A percentile compares a stretch with the other conserved stretches of the same genome.
Evolutionary conservation across 2,329 filamentous ascomycete genomes (phyloP).

Genomic region (Fusarium sp.): DNA sequence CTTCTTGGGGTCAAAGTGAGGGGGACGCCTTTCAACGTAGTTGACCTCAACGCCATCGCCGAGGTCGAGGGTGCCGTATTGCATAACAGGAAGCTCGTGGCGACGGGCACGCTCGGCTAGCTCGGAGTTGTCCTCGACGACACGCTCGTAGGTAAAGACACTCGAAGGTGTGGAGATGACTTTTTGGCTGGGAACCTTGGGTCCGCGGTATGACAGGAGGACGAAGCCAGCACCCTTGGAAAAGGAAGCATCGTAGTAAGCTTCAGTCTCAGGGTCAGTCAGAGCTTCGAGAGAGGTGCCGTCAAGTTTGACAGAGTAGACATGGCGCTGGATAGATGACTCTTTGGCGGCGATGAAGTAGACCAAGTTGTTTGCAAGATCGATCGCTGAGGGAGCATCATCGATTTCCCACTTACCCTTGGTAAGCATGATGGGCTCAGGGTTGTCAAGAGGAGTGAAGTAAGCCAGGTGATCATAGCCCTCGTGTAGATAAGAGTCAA

Average conservation of each 20-base stretch:
- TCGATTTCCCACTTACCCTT: constrained; percentile 93
- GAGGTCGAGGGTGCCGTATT: constrained; percentile 86
- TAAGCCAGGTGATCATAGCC: constrained; percentile 93
- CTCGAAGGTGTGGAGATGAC: constrained; percentile 84
- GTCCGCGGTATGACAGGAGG: constrained; percentile 85
- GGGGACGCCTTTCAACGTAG: constrained; percentile 85
- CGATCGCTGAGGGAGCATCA: constrained; percentile 82
- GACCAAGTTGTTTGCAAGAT: constrained; percentile 84
- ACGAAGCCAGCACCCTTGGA: constrained; percentile 84
- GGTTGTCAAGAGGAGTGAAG: constrained; percentile 86
- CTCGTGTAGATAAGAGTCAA: constrained; percentile 88
- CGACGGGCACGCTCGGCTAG: constrained; percentile 75
- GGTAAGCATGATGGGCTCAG: constrained; percentile 85
- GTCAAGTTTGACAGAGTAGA: constrained; percentile 89
- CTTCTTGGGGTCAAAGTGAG: constrained; percentile 84
- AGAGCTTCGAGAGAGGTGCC: constrained; percentile 77
- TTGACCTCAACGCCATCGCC: constrained; percentile 75
- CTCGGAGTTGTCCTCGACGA: constrained; percentile 79
- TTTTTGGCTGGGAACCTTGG: constrained; percentile 88
- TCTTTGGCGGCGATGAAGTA: constrained; percentile 92
- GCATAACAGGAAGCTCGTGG: constrained; percentile 82
- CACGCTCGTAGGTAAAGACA: constrained; percentile 68
- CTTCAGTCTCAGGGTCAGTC: constrained; percentile 76
- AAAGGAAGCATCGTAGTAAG: constrained; percentile 85
- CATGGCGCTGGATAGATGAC: constrained; percentile 86